A percentile compares a stretch with the other conserved stretches of the same genome.
Evolutionary conservation across 768 basidiomycete genomes (phyloP).

Genomic region (Daedalea quercina): DNA sequence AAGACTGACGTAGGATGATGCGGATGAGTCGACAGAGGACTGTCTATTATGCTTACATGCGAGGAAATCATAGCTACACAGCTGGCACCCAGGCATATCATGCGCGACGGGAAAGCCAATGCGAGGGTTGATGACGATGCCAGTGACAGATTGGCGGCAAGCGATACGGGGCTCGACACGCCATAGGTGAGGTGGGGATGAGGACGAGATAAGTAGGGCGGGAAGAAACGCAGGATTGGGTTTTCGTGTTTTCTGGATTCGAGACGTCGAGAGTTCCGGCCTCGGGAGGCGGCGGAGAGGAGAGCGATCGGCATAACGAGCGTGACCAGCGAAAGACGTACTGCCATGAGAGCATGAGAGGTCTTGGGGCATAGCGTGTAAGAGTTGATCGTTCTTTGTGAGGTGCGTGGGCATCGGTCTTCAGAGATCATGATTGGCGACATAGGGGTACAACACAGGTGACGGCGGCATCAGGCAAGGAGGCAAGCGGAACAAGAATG

Average conservation of each 20-base stretch:
- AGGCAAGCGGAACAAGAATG: background rate
- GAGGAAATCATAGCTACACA: conserved; percentile 3
- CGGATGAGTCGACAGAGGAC: background rate
- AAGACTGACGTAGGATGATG: background rate
- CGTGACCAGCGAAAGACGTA: conserved; percentile 13
- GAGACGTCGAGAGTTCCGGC: background rate
- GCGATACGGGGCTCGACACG: no score
- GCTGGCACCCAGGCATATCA: background rate
- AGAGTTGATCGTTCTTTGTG: background rate
- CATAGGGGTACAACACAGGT: conserved; percentile 1
- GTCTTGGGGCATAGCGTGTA: conserved; percentile 2
- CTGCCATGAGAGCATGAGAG: conserved; percentile 10
- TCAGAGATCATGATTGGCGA: background rate
- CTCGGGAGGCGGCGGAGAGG: conserved; percentile 1
- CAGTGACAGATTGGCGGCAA: background rate
- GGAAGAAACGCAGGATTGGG: background rate
- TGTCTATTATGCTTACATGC: background rate
- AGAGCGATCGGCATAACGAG: conserved; percentile 15
- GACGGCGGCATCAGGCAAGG: background rate
- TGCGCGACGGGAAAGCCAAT: background rate
- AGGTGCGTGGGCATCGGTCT: background rate
- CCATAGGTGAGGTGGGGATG: background rate
- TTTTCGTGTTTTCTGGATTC: background rate
- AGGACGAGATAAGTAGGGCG: background rate
- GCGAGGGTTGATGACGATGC: background rate